Evolutionary conservation across 768 basidiomycete species (phyloP).

Genomic region (Termitomyces sp.): DNA sequence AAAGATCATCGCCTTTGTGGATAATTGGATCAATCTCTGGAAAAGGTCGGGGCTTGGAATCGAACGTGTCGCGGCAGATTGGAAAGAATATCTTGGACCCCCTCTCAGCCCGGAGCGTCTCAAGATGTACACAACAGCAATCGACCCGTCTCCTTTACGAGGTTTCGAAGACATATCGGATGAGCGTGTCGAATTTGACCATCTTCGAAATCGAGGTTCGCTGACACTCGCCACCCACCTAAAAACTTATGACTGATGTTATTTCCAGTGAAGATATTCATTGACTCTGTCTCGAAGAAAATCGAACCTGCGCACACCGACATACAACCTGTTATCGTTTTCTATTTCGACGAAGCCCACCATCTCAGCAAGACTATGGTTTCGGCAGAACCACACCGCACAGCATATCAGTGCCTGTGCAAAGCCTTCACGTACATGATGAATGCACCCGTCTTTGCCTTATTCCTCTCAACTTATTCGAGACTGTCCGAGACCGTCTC

Average conservation of each 20-base stretch:
- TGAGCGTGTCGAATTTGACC: too few relatives aligned
- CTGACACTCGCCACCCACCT: too few relatives aligned
- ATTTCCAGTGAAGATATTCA: neutral
- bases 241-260: neutral
- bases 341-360: neutral
- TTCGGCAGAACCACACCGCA: neutral
- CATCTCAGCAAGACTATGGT: neutral
- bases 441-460: too few relatives aligned
- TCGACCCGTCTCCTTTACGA: neutral
- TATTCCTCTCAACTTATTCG: too few relatives aligned
- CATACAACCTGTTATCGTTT: neutral
- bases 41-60: neutral
- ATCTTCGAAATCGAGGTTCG: neutral
- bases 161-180: neutral
- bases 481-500: neutral
- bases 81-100: neutral
- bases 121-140: too few relatives aligned
- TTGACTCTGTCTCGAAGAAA: too few relatives aligned
- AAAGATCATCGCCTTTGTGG: neutral
- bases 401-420: slow-evolving; percentile 4
- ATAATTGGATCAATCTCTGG: neutral
- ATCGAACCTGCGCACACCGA: too few relatives aligned
- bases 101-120: neutral
- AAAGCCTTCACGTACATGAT: neutral
- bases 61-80: neutral